Conservation (phyloP, 305 asterid species). For the Plantago coronopus region DNA sequence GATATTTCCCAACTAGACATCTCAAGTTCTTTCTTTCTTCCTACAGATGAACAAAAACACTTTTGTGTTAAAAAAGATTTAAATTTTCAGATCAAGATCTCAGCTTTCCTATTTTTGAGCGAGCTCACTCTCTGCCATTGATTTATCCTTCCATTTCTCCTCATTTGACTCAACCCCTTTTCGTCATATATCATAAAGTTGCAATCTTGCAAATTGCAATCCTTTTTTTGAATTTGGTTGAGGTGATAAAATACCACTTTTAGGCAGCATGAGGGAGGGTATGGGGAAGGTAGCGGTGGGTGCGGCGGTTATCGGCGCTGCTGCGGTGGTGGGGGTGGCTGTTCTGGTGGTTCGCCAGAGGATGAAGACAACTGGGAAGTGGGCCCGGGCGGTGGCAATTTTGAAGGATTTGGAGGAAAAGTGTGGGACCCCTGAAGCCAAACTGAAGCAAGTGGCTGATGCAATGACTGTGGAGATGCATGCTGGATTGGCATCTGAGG, state of each 20-base stretch:
- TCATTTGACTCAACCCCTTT: not conserved
- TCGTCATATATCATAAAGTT: not conserved
- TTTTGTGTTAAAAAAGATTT: too few relatives aligned
- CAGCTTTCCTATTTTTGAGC: slow-evolving; percentile 18
- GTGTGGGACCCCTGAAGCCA: slow-evolving; percentile 50
- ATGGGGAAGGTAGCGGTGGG: slow-evolving; percentile 60
- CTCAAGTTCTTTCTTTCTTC: too few relatives aligned
- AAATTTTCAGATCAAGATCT: slow-evolving; percentile 16
- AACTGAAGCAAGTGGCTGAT: slow-evolving; percentile 59
- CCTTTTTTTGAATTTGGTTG: not conserved
- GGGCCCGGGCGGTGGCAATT: slow-evolving; percentile 62
- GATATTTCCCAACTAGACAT: too few relatives aligned
- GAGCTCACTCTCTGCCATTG: slow-evolving; percentile 18
- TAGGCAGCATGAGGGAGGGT: slow-evolving; percentile 27
- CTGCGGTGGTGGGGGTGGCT: slow-evolving; percentile 57
- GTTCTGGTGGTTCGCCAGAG: slow-evolving; percentile 50
- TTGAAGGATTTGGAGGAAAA: slow-evolving; percentile 61
- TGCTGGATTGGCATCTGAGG: slow-evolving; percentile 80
- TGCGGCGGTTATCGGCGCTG: slow-evolving; percentile 65
- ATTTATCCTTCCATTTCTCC: slow-evolving; percentile 3
- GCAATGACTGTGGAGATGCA: slow-evolving; percentile 85
- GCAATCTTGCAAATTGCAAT: not conserved
- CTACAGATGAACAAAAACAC: too few relatives aligned
- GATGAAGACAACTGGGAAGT: slow-evolving; percentile 48
- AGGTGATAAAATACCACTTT: not conserved